Percentiles rank a stretch among this genome's conserved stretches.
phyloP scores from a whole-genome alignment of 176 grass and related monocot species.

The Lolium perenne region DNA sequence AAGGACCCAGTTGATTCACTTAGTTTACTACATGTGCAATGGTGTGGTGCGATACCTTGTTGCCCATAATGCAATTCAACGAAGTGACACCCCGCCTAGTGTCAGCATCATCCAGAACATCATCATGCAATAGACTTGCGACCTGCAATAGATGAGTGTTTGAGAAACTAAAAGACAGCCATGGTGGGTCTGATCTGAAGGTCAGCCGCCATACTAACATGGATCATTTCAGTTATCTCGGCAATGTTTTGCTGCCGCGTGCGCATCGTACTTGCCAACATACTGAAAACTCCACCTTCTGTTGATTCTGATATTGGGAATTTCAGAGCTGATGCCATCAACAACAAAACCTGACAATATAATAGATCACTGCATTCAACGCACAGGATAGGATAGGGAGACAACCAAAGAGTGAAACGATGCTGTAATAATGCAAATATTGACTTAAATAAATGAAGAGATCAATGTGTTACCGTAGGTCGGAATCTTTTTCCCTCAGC shows the following conservation, averaged over 20 bases:
- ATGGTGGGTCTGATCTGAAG: constrained; percentile 32
- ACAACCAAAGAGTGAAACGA: not conserved
- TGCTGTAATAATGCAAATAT: constrained; percentile 19
- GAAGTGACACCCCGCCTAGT: constrained; percentile 93
- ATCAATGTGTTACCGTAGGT: constrained; percentile 69
- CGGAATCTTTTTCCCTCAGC: constrained; percentile 96
- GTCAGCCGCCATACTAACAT: constrained; percentile 57
- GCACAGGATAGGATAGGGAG: too few species aligned
- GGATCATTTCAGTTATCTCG: constrained; percentile 99
- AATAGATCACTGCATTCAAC: constrained; percentile 31
- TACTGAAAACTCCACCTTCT: constrained; percentile 65
- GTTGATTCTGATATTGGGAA: constrained; percentile 63
- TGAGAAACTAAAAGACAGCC: constrained; percentile 10
- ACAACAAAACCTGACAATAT: constrained; percentile 73
- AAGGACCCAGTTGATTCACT: not conserved
- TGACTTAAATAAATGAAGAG: not conserved
- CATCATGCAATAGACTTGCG: constrained; percentile 96
- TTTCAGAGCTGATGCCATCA: constrained; percentile 95
- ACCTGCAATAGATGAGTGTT: constrained; percentile 58
- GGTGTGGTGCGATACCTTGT: constrained; percentile 66
- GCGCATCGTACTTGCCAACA: constrained; percentile 66
- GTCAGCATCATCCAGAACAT: constrained; percentile 97
- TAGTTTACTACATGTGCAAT: constrained; percentile 1
- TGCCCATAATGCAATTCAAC: constrained; percentile 93
- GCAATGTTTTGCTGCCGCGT: constrained; percentile 79